phyloP scores from a whole-genome alignment of 2,329 filamentous ascomycete genomes.

The Botryosphaeria dothidea region DNA sequence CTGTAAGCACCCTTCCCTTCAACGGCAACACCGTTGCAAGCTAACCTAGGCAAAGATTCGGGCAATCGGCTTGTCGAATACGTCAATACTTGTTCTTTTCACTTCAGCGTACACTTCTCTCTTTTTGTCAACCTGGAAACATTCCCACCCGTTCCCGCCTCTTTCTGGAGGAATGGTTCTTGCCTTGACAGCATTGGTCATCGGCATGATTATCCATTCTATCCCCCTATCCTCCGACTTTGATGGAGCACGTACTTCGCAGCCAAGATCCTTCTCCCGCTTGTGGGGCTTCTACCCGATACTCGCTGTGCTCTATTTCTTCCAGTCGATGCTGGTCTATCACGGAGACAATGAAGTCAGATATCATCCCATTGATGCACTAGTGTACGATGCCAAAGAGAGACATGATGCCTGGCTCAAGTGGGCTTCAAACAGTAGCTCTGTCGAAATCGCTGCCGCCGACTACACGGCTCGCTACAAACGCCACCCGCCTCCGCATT shows the following conservation, averaged over 20 bases:
- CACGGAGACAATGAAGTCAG: slow-evolving; percentile 37
- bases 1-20: not conserved
- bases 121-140: slow-evolving; percentile 1
- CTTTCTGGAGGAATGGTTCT: not conserved
- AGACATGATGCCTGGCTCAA: slow-evolving; percentile 52
- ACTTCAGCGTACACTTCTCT: not conserved
- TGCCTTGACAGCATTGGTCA: not conserved
- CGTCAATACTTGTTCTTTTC: slow-evolving; percentile 4
- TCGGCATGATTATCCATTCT: not conserved
- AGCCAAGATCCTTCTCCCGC: not conserved
- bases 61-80: not conserved
- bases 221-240: not conserved
- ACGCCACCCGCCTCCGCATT: slow-evolving; percentile 59
- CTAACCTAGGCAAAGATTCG: not conserved
- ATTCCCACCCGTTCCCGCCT: slow-evolving; percentile 14
- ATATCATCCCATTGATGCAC: slow-evolving; percentile 57
- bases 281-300: slow-evolving; percentile 23
- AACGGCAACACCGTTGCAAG: not conserved
- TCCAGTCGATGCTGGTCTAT: slow-evolving; percentile 44
- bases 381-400: slow-evolving; percentile 52
- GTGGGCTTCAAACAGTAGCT: slow-evolving; percentile 50
- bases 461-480: slow-evolving; percentile 56
- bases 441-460: slow-evolving; percentile 50
- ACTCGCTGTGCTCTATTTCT: slow-evolving; percentile 44
- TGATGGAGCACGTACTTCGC: not conserved